Percentiles rank a stretch among this genome's conserved stretches.
Conservation (phyloP, 2,329 filamentous ascomycete species). For the Paecilomyces dactylethromorphus region DNA sequence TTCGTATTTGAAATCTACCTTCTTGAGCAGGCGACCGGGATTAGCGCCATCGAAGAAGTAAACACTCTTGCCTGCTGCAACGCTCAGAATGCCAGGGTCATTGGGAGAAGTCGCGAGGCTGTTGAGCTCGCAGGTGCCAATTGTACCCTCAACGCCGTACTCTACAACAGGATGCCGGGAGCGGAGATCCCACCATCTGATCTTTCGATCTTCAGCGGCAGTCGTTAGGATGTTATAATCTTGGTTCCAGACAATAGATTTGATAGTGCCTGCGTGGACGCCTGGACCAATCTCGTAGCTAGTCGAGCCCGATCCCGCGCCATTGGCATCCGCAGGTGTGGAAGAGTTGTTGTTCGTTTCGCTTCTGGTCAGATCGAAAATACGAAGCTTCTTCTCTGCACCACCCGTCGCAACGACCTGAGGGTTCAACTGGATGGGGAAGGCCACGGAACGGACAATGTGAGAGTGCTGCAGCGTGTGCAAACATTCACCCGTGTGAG, state of each 20-base stretch:
- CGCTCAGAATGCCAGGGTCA: constrained; percentile 68
- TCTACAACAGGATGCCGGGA: constrained; percentile 68
- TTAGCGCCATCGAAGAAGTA: constrained; percentile 80
- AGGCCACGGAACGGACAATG: constrained; percentile 90
- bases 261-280: constrained; percentile 81
- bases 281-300: constrained; percentile 84
- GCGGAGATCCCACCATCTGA: constrained; percentile 91
- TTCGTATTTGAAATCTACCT: constrained; percentile 71
- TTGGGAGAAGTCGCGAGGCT: constrained; percentile 55
- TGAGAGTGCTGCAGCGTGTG: constrained; percentile 86
- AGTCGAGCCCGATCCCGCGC: constrained; percentile 38
- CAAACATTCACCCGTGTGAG: constrained; percentile 82
- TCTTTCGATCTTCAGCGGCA: constrained; percentile 79
- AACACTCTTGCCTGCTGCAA: constrained; percentile 88
- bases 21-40: constrained; percentile 68
- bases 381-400: constrained; percentile 90
- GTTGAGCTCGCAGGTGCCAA: constrained; percentile 88
- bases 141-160: constrained; percentile 72
- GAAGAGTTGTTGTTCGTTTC: constrained; percentile 31
- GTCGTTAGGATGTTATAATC: constrained; percentile 86
- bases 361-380: constrained; percentile 74
- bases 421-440: constrained; percentile 72
- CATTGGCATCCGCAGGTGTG: constrained; percentile 28
- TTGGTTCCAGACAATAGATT: constrained; percentile 89
- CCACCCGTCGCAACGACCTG: constrained; percentile 83